A percentile compares a stretch with the other conserved stretches of the same genome.
phyloP scores from a whole-genome alignment of 495 filamentous ascomycete species.

The Neurospora sp. region DNA sequence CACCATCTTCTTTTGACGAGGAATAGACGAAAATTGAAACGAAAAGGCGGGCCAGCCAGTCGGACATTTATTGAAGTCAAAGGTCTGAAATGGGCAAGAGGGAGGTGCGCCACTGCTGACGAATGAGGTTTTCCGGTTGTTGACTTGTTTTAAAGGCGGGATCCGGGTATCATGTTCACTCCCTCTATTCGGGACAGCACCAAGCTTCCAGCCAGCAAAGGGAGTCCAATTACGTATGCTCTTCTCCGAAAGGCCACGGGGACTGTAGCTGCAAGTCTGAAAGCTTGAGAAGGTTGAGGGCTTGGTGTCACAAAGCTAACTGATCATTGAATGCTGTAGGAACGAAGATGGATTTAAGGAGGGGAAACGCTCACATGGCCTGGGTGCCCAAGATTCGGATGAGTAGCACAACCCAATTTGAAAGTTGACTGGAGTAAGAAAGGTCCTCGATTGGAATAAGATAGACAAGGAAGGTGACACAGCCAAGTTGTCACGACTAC shows the following conservation, averaged over 20 bases:
- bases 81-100: background rate
- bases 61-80: background rate
- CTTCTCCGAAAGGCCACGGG: background rate
- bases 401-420: background rate
- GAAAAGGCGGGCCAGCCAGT: background rate
- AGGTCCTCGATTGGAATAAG: background rate
- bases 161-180: background rate
- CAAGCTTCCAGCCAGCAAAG: background rate
- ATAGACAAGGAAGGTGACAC: background rate
- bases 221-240: background rate
- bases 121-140: background rate
- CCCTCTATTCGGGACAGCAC: background rate
- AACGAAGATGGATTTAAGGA: background rate
- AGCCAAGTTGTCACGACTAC: background rate
- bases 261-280: background rate
- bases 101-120: background rate
- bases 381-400: background rate
- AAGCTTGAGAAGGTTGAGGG: background rate
- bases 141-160: background rate
- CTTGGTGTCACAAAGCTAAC: background rate
- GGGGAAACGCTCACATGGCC: background rate
- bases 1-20: background rate
- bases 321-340: background rate
- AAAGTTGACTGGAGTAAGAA: background rate
- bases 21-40: background rate